phyloP scores from a whole-genome alignment of 805 yeast genomes.

The Yarrowia sp. region DNA sequence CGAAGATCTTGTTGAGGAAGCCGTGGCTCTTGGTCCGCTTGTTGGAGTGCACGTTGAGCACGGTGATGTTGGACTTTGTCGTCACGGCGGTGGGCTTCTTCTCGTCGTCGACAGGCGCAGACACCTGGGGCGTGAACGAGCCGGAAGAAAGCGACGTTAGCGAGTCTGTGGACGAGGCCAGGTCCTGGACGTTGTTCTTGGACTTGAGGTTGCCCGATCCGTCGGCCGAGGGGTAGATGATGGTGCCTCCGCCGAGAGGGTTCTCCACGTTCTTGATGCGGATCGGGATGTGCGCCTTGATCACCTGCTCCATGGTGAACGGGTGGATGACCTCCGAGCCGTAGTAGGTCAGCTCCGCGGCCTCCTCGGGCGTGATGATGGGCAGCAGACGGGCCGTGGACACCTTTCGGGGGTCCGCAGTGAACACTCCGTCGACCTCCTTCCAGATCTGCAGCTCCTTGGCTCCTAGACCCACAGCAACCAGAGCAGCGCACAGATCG shows the following conservation, averaged over 20 bases:
- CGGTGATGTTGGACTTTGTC: slow-evolving; percentile 88
- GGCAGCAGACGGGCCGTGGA: slow-evolving; percentile 79
- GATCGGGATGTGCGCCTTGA: slow-evolving; percentile 91
- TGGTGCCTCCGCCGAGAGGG: slow-evolving; percentile 89
- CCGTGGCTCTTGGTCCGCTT: slow-evolving; percentile 92
- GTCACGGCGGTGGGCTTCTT: slow-evolving; percentile 87
- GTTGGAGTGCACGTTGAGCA: slow-evolving; percentile 89
- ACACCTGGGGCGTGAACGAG: slow-evolving; percentile 20
- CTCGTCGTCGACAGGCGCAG: slow-evolving; percentile 14
- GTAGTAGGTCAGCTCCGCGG: slow-evolving; percentile 95
- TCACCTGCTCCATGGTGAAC: slow-evolving; percentile 97
- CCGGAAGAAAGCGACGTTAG: slow-evolving; percentile 10
- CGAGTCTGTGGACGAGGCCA: slow-evolving; percentile 21
- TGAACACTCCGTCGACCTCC: slow-evolving; percentile 97
- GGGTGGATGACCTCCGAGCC: slow-evolving; percentile 99
- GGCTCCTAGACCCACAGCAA: slow-evolving; percentile 89
- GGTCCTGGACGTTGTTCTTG: background rate
- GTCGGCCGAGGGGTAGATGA: slow-evolving; percentile 71
- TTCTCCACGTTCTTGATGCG: slow-evolving; percentile 94
- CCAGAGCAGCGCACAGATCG: slow-evolving; percentile 93
- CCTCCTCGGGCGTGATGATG: slow-evolving; percentile 96
- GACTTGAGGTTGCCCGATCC: slow-evolving; percentile 23
- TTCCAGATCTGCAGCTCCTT: slow-evolving; percentile 98
- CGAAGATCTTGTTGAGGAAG: slow-evolving; percentile 85
- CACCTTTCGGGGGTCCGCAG: slow-evolving; percentile 97